Base-by-base conservation (phyloP, 2,329 filamentous ascomycete genomes). In the Scedosporium aurantiacum region DNA sequence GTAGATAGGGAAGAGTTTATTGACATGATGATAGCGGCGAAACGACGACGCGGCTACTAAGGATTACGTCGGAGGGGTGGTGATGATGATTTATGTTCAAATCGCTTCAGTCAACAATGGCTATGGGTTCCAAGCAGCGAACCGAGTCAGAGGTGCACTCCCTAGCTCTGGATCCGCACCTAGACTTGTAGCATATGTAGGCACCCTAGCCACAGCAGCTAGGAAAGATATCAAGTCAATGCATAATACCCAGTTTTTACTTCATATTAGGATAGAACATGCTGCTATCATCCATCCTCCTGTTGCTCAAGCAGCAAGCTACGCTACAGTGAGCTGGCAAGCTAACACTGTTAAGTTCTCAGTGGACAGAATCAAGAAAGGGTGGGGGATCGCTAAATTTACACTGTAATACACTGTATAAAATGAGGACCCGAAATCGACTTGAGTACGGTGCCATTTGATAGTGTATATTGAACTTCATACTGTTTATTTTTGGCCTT, bases 1-100 rank as follows among this genome's bases (percentile, higher is more conserved):
- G 85, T 89, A 6, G 84, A 83, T 65, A 78, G 83, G 66, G 85
- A 88, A 62, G 86, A 89, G 72, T 89, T 89, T 70, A 81, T 86
- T 60, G 82, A 84, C 68, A 83, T 86, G 75, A 82, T 82, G 78
- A 64, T 65, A 43, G 64, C 64, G 12, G 64, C 64, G 25, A 65
- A 65, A 47, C 63, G 64, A 32, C 62, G 64, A 6, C 60, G 64
- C 12, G 63, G 63, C 45, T 65, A 65, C 40, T 61, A 52, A 27
- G 21, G 52, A 16, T 27, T 12, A 16, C 25, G 16, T 21, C 16
- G 54, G 54, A 27, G 16, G 16, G 18, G 45, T 5, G 25, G 40
- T 25, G 41, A 41, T 37, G 37, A 41, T 14, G 18, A 32, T 40
- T 41, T 41, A 16, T 27, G 18, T 23, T 54, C 18, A 23, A 21